These are phyloP conservation scores for Paraurostyla sp. DNA, from an alignment of 73 alveolate species.

Conservation along the genomic window DNA sequence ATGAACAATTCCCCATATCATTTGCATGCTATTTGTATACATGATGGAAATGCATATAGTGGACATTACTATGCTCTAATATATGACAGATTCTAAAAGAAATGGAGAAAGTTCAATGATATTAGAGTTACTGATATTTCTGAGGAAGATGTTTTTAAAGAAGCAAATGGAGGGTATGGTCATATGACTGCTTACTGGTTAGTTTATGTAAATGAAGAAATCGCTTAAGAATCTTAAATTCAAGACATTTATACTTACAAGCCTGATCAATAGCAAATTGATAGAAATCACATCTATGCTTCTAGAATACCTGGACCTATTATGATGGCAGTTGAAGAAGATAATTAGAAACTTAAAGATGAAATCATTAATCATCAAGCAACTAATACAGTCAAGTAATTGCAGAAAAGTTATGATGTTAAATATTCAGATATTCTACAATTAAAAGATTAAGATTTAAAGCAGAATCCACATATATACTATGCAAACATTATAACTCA, in stretches of 20 bases:
- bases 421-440: background rate
- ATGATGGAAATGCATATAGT: constrained; percentile 85
- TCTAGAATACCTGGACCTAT: constrained; percentile 1
- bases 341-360: background rate
- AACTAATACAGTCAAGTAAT: background rate
- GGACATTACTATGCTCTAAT: constrained; percentile 91
- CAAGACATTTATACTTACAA: background rate
- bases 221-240: background rate
- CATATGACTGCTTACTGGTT: constrained; percentile 82
- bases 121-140: constrained; percentile 74
- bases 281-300: background rate
- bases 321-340: constrained; percentile 3
- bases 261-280: background rate
- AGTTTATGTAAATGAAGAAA: constrained; percentile 76
- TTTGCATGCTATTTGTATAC: constrained; percentile 77
- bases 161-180: constrained; percentile 86
- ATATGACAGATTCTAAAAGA: constrained; percentile 62
- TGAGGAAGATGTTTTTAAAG: constrained; percentile 76
- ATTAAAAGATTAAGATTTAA: background rate
- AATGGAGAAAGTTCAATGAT: constrained; percentile 86
- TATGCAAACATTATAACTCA: background rate
- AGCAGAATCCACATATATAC: background rate
- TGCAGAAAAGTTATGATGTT: constrained; percentile 25
- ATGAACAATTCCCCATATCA: constrained; percentile 66
- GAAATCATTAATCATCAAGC: background rate